phyloP scores from a whole-genome alignment of 148 eudicot genomes.

The Silene conica region DNA sequence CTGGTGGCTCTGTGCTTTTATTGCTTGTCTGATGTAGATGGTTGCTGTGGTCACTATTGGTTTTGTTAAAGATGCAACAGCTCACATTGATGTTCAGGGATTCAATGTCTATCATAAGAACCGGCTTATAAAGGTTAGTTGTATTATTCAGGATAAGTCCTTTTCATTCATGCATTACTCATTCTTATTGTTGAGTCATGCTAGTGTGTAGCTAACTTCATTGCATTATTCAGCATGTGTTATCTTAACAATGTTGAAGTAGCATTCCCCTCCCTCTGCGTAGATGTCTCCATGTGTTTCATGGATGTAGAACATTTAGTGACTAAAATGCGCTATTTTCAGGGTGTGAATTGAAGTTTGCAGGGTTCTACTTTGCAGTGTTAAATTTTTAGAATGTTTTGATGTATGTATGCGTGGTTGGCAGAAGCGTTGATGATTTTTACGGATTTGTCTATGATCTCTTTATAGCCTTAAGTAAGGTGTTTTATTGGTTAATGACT shows the following conservation, averaged over 20 bases:
- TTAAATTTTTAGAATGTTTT: not conserved
- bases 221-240: not conserved
- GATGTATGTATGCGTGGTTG: not conserved
- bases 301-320: not conserved
- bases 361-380: not conserved
- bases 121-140: constrained; percentile 82
- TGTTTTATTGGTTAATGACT: not conserved
- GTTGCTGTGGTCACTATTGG: constrained; percentile 80
- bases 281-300: not conserved
- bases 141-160: not conserved
- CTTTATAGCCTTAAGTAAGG: not conserved
- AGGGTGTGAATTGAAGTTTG: constrained; percentile 1
- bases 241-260: not conserved
- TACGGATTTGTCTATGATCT: not conserved
- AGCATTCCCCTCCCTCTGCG: not conserved
- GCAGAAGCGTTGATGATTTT: not conserved
- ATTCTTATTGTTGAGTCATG: not conserved
- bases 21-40: constrained; percentile 43
- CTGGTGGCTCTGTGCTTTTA: not conserved
- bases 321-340: not conserved
- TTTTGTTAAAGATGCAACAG: constrained; percentile 84
- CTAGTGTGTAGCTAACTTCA: not conserved
- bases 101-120: constrained; percentile 97
- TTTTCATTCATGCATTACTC: not conserved
- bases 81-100: constrained; percentile 95